Base-by-base conservation (phyloP, 2,329 filamentous ascomycete species). In the Alternaria novae-zelandiae region DNA sequence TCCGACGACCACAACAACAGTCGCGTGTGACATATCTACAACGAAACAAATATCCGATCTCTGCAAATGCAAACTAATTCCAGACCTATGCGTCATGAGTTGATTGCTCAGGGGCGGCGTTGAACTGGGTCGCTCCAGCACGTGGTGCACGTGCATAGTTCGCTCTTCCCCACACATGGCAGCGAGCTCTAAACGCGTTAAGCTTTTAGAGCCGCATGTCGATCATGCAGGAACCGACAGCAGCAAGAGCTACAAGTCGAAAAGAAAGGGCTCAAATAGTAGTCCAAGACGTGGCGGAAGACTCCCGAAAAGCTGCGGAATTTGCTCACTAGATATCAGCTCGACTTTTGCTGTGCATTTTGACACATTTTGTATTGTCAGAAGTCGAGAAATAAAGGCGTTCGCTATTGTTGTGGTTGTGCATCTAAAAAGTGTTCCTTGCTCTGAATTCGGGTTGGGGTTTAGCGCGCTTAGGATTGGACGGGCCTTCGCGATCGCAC, bases 171-270 rank as follows among this genome's bases (percentile, higher is more conserved):
- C 75, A 78, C 75, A 73, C 55, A 70, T 66, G 70, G 66, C 74
- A 70, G 65, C 66, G 62, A 70, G 59, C 62, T 67, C 66, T 69
- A 73, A 67, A 59, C 54, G 59, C 65, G 36, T 70, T 72, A 76
- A 78, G 77, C 75, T 74, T 76, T 77, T 77, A 71, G 66, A 78
- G 75, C 74, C 75, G 73, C 75, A 77, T 71, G 59, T 71, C 74
- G 76, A 72, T 74, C 75, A 76, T 66, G 75, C 61, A 60, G 61
- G 57, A 60, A 77, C 76, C 70, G 68, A 64, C 68, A 64, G 70
- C 74, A 74, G 71, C 66, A 67, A 71, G 67, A 61, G 66, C 57
- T 65, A 56, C 59, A 63, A 66, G 51, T 65, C 36, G 44, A 53
- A 59, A 59, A 58, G 62, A 61, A 63, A 67, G 60, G 54, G 57